Conservation (phyloP, 495 filamentous ascomycete genomes). For the Aspergillus coremiiformis region DNA sequence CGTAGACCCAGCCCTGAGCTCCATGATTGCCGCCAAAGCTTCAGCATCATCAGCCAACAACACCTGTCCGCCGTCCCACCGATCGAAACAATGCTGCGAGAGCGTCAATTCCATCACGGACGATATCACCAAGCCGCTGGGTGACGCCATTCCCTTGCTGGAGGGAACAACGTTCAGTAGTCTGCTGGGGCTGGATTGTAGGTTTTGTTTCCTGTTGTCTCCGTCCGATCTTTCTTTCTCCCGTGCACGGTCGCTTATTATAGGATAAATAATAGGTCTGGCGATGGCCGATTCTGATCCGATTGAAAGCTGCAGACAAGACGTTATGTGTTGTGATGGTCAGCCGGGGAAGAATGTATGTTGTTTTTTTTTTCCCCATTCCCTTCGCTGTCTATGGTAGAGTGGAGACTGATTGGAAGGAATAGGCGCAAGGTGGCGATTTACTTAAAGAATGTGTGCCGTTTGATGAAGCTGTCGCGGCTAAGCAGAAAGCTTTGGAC, state of each 20-base stretch:
- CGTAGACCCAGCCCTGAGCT: background rate
- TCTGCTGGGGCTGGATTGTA: constrained; percentile 27
- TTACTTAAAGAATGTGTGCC: constrained; percentile 18
- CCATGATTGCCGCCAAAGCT: background rate
- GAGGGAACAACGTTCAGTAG: constrained; percentile 20
- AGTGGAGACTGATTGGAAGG: background rate
- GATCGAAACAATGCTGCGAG: constrained; percentile 28
- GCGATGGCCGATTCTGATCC: constrained; percentile 14
- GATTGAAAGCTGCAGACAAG: constrained; percentile 15
- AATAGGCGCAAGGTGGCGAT: background rate
- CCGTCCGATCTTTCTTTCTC: background rate
- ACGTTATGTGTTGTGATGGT: constrained; percentile 30
- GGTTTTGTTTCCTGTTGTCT: constrained; percentile 4
- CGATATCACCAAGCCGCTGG: constrained; percentile 13
- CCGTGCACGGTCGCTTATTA: background rate
- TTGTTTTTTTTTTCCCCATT: background rate
- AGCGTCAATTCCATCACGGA: constrained; percentile 17
- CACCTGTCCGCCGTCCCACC: constrained; percentile 2
- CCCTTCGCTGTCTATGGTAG: background rate
- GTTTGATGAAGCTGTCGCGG: constrained; percentile 20
- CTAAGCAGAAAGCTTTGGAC: constrained; percentile 6
- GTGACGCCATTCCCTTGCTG: constrained; percentile 19
- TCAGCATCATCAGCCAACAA: background rate
- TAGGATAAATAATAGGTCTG: constrained; percentile 1
- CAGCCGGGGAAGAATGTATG: constrained; percentile 8